Percentiles rank a stretch among this genome's conserved stretches.
Evolutionary conservation across 192 early-diverging fungal species (phyloP).

Genomic region (Umbelopsis sp.): DNA sequence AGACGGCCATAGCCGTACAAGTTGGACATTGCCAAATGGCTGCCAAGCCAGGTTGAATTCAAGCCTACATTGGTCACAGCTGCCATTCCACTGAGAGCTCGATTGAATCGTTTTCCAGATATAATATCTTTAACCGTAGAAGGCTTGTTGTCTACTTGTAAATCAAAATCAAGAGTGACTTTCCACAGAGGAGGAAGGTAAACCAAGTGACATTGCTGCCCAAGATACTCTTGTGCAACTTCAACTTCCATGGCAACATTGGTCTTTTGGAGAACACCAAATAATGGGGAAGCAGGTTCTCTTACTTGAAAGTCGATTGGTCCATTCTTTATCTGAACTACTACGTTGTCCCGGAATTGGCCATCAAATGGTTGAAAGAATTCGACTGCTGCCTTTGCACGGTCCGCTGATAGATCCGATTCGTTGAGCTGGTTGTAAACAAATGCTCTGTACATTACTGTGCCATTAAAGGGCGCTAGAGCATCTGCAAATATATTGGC

Average conservation of each 20-base stretch:
- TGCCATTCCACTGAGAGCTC: background rate
- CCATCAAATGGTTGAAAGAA: conserved; percentile 9
- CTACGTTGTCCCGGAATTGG: conserved; percentile 5
- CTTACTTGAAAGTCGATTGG: conserved; percentile 10
- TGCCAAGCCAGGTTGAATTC: background rate
- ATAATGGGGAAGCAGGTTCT: background rate
- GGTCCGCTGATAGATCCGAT: background rate
- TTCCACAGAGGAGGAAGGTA: conserved; percentile 10
- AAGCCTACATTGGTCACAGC: conserved; percentile 5
- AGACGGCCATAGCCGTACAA: conserved; percentile 4
- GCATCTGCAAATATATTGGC: conserved; percentile 3
- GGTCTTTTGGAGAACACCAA: conserved; percentile 9
- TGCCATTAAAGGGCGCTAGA: conserved; percentile 1
- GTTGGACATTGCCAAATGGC: conserved; percentile 9
- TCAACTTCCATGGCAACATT: conserved; percentile 8
- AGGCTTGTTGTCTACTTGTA: conserved; percentile 9
- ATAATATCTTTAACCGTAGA: background rate
- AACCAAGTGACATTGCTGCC: conserved; percentile 3
- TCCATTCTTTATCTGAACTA: conserved; percentile 7
- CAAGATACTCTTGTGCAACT: conserved; percentile 7
- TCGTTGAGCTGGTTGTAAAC: conserved; percentile 13
- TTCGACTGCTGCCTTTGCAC: conserved; percentile 6
- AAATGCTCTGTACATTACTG: conserved; percentile 4
- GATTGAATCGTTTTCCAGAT: conserved; percentile 11
- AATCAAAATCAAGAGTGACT: conserved; percentile 3